Conservation (phyloP, 1,139 yeast species). For the Kodamaea anthophila region DNA sequence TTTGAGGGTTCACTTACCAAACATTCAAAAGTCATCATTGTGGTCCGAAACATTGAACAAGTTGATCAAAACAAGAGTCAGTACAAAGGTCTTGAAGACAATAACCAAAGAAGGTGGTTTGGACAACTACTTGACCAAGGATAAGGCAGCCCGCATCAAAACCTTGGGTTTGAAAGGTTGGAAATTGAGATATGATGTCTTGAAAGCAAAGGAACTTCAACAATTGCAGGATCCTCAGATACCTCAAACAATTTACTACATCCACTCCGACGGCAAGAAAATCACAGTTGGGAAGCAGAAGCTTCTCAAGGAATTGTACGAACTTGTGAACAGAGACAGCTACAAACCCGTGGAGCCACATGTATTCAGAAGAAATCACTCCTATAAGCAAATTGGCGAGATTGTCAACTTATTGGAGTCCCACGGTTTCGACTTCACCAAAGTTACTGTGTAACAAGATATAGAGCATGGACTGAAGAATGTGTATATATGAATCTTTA, state of each 20-base stretch:
- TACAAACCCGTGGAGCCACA: slow-evolving; percentile 39
- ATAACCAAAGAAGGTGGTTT: slow-evolving; percentile 91
- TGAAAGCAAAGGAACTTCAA: slow-evolving; percentile 29
- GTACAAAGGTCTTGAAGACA: slow-evolving; percentile 80
- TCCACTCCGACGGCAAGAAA: slow-evolving; percentile 41
- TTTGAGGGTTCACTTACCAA: slow-evolving; percentile 76
- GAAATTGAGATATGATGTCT: slow-evolving; percentile 73
- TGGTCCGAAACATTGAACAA: slow-evolving; percentile 79
- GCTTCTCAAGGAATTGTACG: slow-evolving; percentile 49
- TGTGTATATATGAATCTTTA: slow-evolving; percentile 4
- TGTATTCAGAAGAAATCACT: slow-evolving; percentile 37
- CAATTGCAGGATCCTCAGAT: slow-evolving; percentile 18
- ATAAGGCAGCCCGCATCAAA: slow-evolving; percentile 81
- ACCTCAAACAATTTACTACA: slow-evolving; percentile 41
- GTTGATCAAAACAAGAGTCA: slow-evolving; percentile 51
- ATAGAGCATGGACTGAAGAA: slow-evolving; percentile 2
- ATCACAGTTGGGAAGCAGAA: slow-evolving; percentile 60
- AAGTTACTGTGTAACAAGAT: slow-evolving; percentile 16
- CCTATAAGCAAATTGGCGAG: slow-evolving; percentile 35
- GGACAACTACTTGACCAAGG: slow-evolving; percentile 80
- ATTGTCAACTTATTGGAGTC: slow-evolving; percentile 33
- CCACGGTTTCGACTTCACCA: slow-evolving; percentile 29
- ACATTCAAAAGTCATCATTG: slow-evolving; percentile 63
- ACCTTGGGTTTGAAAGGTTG: slow-evolving; percentile 91
- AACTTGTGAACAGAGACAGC: slow-evolving; percentile 45